A percentile compares a stretch with the other conserved stretches of the same genome.
Evolutionary conservation across 352 stramenopile genomes (phyloP).

Genomic region (Blastocystis sp.): DNA sequence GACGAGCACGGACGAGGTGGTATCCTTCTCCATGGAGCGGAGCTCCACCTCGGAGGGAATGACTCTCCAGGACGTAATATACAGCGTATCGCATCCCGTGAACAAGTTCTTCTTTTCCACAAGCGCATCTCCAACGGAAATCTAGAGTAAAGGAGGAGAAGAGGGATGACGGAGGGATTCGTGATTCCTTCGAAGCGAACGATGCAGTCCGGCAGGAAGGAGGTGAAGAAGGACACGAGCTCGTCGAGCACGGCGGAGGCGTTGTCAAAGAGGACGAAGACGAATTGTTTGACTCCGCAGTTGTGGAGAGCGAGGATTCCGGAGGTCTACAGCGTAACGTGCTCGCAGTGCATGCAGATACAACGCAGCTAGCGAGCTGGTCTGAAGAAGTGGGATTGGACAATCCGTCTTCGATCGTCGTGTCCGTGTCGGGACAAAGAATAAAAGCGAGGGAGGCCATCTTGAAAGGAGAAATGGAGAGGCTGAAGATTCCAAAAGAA

Average conservation of each 20-base stretch:
- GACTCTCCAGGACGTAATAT: conserved; percentile 27
- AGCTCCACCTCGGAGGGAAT: conserved; percentile 7
- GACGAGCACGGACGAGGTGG: not conserved
- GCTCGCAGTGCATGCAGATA: not conserved
- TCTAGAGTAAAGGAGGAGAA: conserved; percentile 17
- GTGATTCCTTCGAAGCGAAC: not conserved
- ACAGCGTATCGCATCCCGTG: not conserved
- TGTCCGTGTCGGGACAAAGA: conserved; percentile 24
- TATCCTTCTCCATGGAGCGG: not conserved
- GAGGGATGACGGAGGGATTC: not conserved
- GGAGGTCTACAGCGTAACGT: not conserved
- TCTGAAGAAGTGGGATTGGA: not conserved
- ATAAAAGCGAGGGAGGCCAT: conserved; percentile 46
- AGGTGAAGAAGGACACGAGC: not conserved
- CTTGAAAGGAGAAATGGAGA: not conserved
- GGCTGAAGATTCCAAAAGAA: conserved; percentile 47
- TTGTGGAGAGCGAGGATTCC: conserved; percentile 5
- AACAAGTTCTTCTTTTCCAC: not conserved
- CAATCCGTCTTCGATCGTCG: not conserved
- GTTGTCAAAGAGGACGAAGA: not conserved
- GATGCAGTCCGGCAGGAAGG: not conserved
- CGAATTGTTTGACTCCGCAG: not conserved
- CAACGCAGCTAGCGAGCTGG: not conserved
- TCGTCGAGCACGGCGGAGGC: not conserved
- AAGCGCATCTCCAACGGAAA: conserved; percentile 7